A percentile compares a stretch with the other conserved stretches of the same genome.
phyloP scores from a whole-genome alignment of 331 rosid species.

The Erythrophleum ivorense region DNA sequence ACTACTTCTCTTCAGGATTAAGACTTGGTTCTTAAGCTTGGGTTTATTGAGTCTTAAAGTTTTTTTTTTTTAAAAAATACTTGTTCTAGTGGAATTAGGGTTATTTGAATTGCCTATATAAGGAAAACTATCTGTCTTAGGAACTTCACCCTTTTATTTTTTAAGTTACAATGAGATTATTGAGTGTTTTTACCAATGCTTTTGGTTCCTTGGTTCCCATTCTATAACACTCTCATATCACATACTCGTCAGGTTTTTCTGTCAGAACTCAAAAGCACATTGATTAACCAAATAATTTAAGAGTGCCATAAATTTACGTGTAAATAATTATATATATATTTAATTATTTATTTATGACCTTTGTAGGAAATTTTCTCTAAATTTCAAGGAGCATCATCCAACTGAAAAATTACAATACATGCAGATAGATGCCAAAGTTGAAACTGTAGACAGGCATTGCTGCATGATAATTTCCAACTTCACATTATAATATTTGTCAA shows the following conservation, averaged over 20 bases:
- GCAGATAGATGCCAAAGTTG: conserved; percentile 25
- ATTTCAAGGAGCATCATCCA: background rate
- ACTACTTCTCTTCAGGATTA: background rate
- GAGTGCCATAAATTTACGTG: background rate
- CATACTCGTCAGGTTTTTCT: conserved; percentile 2
- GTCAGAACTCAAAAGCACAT: background rate
- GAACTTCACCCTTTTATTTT: background rate
- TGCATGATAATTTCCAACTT: too few species aligned
- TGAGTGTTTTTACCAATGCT: background rate
- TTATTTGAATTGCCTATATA: background rate
- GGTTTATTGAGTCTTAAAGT: background rate
- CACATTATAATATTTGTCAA: background rate
- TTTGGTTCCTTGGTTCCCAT: background rate
- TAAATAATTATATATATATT: background rate
- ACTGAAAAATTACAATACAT: background rate
- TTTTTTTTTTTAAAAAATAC: background rate
- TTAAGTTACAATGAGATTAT: background rate
- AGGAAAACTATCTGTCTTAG: background rate
- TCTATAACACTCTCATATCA: conserved; percentile 16
- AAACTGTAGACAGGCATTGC: background rate
- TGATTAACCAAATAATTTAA: background rate
- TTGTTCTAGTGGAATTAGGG: background rate
- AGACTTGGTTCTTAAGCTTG: background rate
- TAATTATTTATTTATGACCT: background rate
- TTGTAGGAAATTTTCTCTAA: background rate